Base-by-base conservation (phyloP, 805 yeast genomes). In the Grigorovia humatica region DNA sequence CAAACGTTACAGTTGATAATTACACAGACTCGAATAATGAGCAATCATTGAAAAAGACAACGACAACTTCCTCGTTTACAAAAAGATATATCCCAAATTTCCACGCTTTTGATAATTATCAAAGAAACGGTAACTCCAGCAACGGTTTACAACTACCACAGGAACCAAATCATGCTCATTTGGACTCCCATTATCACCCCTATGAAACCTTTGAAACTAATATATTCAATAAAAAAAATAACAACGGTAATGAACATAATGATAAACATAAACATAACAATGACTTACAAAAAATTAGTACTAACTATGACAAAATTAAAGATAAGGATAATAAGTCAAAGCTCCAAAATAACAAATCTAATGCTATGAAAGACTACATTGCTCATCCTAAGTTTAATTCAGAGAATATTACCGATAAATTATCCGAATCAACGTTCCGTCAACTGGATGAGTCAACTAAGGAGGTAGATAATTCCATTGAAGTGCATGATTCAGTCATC, bases 111-210 rank as follows among this genome's bases (percentile, higher is more conserved):
- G 47, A 44, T 17, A 27, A 27, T 27, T 17, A 38, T 15, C 12
- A 38, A 7, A 15, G 9, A 13, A 38, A 38, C 13, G 17, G 13
- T 38, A 38, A 35, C 3, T 23, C 27, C 12, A 15, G 41, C 19
- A 35, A 35, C 12, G 27, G 29, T 18, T 9, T 19, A 13, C 1
- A 27, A 13, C 15, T 17, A 15, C 43, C 44, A 32, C 40, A 47
- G 18, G 15, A 44, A 3, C 55, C 55, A 20, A 47, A 44, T 6
- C 47, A 47, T 44, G 57, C 52, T 15, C 57, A 55, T 55, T 35
- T 55, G 13, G 55, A 55, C 35, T 41, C 49, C 9, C 57, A 55
- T 49, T 52, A 50, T 32, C 57, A 52, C 44, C 53, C 54, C 19
- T 52, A 54, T 44, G 46, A 49, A 29, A 19, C 12, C 2, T 38